These are phyloP conservation scores for Phytomonas sp. DNA, from an alignment of 208 protist genomes.

Conservation along the genomic window DNA sequence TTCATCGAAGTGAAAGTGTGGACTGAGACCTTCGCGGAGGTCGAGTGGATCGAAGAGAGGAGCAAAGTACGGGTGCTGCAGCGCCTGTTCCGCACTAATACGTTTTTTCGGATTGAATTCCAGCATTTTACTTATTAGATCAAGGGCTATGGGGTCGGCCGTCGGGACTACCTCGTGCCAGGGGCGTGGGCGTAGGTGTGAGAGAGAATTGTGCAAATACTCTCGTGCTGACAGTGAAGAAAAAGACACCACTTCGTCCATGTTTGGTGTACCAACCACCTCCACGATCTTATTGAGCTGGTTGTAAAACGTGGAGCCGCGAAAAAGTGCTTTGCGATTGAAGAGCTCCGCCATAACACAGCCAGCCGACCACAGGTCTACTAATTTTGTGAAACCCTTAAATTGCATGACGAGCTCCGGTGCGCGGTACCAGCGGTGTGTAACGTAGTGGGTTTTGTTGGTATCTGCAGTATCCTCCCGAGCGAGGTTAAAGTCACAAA, in stretches of 20 bases:
- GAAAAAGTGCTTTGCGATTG: constrained; percentile 87
- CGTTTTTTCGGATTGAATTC: constrained; percentile 82
- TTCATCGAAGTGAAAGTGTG: constrained; percentile 81
- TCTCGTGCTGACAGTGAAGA: constrained; percentile 73
- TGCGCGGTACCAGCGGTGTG: constrained; percentile 95
- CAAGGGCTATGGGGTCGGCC: constrained; percentile 56
- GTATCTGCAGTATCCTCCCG: constrained; percentile 75
- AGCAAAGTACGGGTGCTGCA: constrained; percentile 87
- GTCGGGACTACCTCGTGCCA: constrained; percentile 64
- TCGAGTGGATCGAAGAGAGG: constrained; percentile 72
- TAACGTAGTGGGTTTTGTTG: constrained; percentile 92
- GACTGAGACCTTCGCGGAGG: constrained; percentile 60
- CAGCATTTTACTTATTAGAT: constrained; percentile 75
- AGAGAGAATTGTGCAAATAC: constrained; percentile 76
- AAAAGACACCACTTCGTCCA: constrained; percentile 88
- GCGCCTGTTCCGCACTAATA: constrained; percentile 71
- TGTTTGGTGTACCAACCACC: constrained; percentile 82
- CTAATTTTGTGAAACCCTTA: constrained; percentile 88
- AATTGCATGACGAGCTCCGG: constrained; percentile 96
- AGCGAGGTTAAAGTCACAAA: constrained; percentile 96
- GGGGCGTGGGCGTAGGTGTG: constrained; percentile 32
- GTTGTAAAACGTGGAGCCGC: constrained; percentile 89
- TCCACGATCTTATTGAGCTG: constrained; percentile 91
- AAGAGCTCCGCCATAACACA: constrained; percentile 89
- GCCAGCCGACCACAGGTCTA: constrained; percentile 87